Percentiles rank a stretch among this genome's conserved stretches.
Evolutionary conservation across 108 stramenopile genomes (phyloP).

Genomic region (Fistulifera solaris): DNA sequence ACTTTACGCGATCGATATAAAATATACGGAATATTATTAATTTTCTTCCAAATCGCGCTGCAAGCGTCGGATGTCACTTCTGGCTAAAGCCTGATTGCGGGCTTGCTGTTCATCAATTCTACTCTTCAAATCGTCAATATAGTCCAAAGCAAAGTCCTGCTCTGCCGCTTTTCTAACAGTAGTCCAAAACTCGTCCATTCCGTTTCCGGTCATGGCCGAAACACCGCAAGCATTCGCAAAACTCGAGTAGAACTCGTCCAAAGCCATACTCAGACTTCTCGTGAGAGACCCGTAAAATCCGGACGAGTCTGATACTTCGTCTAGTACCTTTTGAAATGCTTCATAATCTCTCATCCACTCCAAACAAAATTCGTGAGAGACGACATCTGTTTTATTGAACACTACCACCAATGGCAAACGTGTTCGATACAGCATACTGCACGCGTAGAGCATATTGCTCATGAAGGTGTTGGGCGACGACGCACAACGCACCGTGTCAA

Average conservation of each 20-base stretch:
- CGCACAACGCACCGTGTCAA: slow-evolving; percentile 93
- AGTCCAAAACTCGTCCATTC: slow-evolving; percentile 85
- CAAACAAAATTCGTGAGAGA: slow-evolving; percentile 69
- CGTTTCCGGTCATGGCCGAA: slow-evolving; percentile 90
- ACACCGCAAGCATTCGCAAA: slow-evolving; percentile 79
- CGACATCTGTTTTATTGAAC: slow-evolving; percentile 94
- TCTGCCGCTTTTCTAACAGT: slow-evolving; percentile 67
- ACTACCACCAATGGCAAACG: slow-evolving; percentile 89
- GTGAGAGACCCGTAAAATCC: slow-evolving; percentile 91
- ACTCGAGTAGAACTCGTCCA: slow-evolving; percentile 96
- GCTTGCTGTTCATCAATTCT: slow-evolving; percentile 77
- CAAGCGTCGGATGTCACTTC: slow-evolving; percentile 32
- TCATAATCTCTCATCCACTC: slow-evolving; percentile 99
- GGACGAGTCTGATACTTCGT: slow-evolving; percentile 45
- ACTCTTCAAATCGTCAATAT: slow-evolving; percentile 78
- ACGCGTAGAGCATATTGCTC: slow-evolving; percentile 99
- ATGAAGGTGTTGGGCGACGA: slow-evolving; percentile 95
- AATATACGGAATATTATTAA: too few species aligned
- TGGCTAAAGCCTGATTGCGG: slow-evolving; percentile 50
- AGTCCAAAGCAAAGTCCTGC: slow-evolving; percentile 76
- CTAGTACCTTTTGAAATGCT: slow-evolving; percentile 91
- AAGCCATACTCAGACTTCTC: slow-evolving; percentile 81
- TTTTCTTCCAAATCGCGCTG: slow-evolving; percentile 41
- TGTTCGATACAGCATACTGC: slow-evolving; percentile 92
- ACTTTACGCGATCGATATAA: too few species aligned